These are phyloP conservation scores for Podospora anserina DNA, from an alignment of 495 filamentous ascomycete species.

Conservation along the genomic window DNA sequence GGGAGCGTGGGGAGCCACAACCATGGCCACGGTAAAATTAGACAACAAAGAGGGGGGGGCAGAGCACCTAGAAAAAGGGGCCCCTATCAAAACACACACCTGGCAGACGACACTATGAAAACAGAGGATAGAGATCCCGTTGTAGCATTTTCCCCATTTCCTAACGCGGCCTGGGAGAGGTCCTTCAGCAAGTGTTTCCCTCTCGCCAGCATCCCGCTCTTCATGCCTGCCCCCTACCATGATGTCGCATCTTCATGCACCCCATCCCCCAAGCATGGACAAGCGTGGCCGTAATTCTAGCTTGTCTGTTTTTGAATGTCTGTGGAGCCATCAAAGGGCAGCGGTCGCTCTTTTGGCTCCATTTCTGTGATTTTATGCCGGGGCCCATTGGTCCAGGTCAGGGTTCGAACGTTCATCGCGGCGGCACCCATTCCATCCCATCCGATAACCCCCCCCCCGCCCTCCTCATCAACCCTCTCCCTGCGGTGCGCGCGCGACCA, in stretches of 20 bases:
- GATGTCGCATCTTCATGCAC: not conserved
- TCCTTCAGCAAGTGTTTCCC: no score
- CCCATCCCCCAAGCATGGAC: not conserved
- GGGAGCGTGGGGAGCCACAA: not conserved
- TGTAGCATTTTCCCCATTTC: not conserved
- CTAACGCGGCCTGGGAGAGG: not conserved
- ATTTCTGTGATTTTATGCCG: slow-evolving; percentile 9
- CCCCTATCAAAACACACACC: not conserved
- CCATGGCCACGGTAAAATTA: slow-evolving; percentile 3
- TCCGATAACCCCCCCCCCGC: not conserved
- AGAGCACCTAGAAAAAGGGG: not conserved
- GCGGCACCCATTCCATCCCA: slow-evolving; percentile 1
- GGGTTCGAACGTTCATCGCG: not conserved
- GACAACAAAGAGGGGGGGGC: not conserved
- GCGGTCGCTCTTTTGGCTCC: slow-evolving; percentile 8
- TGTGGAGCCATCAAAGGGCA: slow-evolving; percentile 7
- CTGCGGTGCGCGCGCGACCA: not conserved
- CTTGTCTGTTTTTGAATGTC: slow-evolving; percentile 9
- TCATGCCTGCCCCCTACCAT: not conserved
- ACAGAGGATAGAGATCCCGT: not conserved
- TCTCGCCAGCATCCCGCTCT: not conserved
- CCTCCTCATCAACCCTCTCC: not conserved
- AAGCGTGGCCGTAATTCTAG: not conserved
- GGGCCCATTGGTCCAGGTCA: slow-evolving; percentile 7
- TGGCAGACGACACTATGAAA: not conserved